Evolutionary conservation across 73 alveolate species (phyloP), one percentile per base, ranked within the genome.

Genomic region (Symbiodinium natans): DNA sequence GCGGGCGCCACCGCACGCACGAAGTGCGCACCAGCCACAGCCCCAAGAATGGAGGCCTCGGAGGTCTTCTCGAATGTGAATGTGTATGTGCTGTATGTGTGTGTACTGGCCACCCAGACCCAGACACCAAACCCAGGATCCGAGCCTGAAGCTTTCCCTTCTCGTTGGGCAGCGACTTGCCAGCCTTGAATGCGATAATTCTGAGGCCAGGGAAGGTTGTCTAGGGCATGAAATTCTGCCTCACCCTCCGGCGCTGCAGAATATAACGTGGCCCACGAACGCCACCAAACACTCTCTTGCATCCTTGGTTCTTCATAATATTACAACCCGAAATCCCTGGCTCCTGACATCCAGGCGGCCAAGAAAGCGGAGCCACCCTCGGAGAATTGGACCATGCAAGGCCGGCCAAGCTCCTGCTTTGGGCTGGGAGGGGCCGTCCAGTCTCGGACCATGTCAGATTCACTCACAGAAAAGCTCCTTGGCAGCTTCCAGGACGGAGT

Each of bases 1-100:
- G 95, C 92, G 9, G 98, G 92, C 34, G 98, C 99, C 92, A 80
- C 92, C 19, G 68, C 43, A 19, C 99, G 92, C 31, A 93, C 99
- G 56, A 56, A 80, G 63, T 77, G 99, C 15, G 99, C 99, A 2
- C 99, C 92, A 15, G 99, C 83, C 33, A 93, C 96, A 3, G 96
- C 96, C 15, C 96, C 96, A 27, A 89, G 88, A 41, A 89, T 89
- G 6, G 96, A 89, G 52, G 96, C 96, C 87, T 89, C 9, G 82
- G 74, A 33, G 85, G 27, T 10, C n/a, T n/a, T n/a, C n/a, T n/a
- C n/a, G n/a, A n/a, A n/a, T n/a, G n/a, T n/a, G n/a, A n/a, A n/a
- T n/a, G n/a, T n/a, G n/a, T n/a, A n/a, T n/a, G n/a, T n/a, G n/a
- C n/a, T 13, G 85, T 23, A 31, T n/a, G n/a, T n/a, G n/a, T n/a